Conservation (phyloP, 2,329 filamentous ascomycete species). For the Aspergillus sp. region DNA sequence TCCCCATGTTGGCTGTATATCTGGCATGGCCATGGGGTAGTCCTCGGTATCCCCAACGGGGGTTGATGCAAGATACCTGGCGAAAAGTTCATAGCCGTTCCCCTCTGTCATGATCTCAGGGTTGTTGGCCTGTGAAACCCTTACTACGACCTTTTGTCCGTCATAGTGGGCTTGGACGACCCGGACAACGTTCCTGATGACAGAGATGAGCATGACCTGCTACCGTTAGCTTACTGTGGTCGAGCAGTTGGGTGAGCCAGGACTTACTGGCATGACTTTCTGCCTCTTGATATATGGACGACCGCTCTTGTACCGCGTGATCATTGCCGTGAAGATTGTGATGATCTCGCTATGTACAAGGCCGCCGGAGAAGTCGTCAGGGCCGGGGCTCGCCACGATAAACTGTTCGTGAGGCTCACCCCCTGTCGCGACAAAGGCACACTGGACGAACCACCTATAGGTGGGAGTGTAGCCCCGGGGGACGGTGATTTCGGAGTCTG, state of each 20-base stretch:
- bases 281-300: not conserved
- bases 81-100: not conserved
- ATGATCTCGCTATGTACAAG: not conserved
- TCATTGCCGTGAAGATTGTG: not conserved
- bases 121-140: not conserved
- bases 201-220: not conserved
- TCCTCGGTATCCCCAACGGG: not conserved
- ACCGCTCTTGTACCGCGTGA: not conserved
- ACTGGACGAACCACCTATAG: not conserved
- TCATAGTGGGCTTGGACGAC: not conserved
- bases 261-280: not conserved
- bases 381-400: not conserved
- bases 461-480: not conserved
- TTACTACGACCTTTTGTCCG: not conserved
- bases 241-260: not conserved
- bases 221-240: not conserved
- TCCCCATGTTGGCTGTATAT: too few species aligned
- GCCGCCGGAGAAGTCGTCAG: not conserved
- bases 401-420: not conserved
- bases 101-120: not conserved
- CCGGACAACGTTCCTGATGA: not conserved
- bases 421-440: not conserved
- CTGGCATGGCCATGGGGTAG: too few species aligned
- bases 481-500: not conserved
- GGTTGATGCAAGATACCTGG: not conserved